These are phyloP conservation scores for Ceratocystis smalleyi DNA, from an alignment of 2,329 filamentous ascomycete species.

Conservation along the genomic window DNA sequence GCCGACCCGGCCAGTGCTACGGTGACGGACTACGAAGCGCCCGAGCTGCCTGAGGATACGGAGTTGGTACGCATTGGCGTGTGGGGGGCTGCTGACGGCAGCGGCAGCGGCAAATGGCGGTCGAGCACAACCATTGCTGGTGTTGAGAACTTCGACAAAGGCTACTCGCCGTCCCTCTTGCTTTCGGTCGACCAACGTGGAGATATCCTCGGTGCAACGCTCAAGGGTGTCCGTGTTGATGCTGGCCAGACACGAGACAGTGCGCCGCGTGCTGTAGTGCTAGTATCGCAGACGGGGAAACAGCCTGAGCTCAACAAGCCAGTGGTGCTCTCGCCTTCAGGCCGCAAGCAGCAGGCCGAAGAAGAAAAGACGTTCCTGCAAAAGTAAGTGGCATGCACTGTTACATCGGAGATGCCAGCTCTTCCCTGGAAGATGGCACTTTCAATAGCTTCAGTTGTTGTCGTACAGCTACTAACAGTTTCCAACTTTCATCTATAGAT, in stretches of 20 bases:
- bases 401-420: neutral
- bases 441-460: neutral
- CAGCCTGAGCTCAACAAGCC: constrained; percentile 48
- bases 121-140: constrained; percentile 41
- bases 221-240: constrained; percentile 44
- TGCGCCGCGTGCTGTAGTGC: constrained; percentile 41
- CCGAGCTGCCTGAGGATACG: constrained; percentile 33
- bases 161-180: constrained; percentile 42
- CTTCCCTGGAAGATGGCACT: neutral
- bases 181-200: constrained; percentile 32
- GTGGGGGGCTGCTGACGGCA: constrained; percentile 31
- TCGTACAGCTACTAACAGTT: neutral
- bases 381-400: constrained; percentile 35
- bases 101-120: constrained; percentile 29
- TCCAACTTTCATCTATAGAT: constrained; percentile 28
- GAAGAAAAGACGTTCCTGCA: constrained; percentile 51
- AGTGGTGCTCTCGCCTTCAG: constrained; percentile 39
- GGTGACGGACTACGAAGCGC: constrained; percentile 40
- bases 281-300: constrained; percentile 33
- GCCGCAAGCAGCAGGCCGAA: constrained; percentile 41
- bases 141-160: constrained; percentile 43
- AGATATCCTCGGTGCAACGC: constrained; percentile 33
- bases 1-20: constrained; percentile 29
- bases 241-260: constrained; percentile 51
- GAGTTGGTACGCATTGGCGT: constrained; percentile 42